Evolutionary conservation across 768 basidiomycete species (phyloP).

Genomic region (Pisolithus microcarpus): DNA sequence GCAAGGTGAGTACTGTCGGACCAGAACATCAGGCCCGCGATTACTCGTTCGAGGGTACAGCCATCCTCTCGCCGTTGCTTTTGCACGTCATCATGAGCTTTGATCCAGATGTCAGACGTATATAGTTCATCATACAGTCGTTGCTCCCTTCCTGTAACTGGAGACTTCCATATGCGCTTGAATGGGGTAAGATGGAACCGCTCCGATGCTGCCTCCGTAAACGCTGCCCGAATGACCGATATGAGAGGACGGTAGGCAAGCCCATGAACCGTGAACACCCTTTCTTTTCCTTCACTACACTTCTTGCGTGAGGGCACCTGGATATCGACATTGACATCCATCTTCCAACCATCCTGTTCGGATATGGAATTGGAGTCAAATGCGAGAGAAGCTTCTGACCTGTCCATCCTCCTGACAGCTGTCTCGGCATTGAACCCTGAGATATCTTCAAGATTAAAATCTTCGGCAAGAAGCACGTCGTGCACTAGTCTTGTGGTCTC

Average conservation of each 20-base stretch:
- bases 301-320: background rate
- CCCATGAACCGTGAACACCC: constrained; percentile 20
- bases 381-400: no score
- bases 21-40: constrained; percentile 15
- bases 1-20: constrained; percentile 14
- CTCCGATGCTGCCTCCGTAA: constrained; percentile 4
- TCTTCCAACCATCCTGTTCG: constrained; percentile 1
- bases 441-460: constrained; percentile 9
- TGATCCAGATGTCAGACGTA: constrained; percentile 16
- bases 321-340: background rate
- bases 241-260: constrained; percentile 19
- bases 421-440: constrained; percentile 10
- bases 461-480: background rate
- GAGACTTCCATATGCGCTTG: constrained; percentile 15
- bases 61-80: constrained; percentile 8
- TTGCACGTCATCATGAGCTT: constrained; percentile 17
- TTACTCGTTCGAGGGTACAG: constrained; percentile 6
- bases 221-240: constrained; percentile 5
- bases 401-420: constrained; percentile 7
- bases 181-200: constrained; percentile 22
- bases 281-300: constrained; percentile 5
- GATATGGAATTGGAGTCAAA: no score
- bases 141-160: constrained; percentile 2
- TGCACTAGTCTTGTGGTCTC: constrained; percentile 5
- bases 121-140: constrained; percentile 19